Conservation (phyloP, 2,329 filamentous ascomycete species). For the Aspergillus tubingensis region DNA sequence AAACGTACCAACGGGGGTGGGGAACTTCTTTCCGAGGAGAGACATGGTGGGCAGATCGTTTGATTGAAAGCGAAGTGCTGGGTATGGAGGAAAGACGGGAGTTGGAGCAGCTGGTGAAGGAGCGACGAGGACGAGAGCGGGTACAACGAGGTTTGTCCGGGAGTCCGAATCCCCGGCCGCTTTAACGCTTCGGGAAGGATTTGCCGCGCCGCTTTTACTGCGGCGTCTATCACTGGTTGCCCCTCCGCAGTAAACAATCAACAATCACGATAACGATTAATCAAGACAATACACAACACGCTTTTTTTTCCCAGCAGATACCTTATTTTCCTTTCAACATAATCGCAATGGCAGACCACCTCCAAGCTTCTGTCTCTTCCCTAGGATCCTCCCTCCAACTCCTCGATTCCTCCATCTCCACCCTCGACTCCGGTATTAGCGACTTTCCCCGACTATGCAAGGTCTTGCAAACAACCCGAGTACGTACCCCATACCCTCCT, state of each 20-base stretch:
- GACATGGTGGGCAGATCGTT: conserved; percentile 63
- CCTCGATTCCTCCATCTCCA: conserved; percentile 64
- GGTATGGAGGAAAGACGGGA: conserved; percentile 22
- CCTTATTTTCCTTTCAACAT: not conserved
- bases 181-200: conserved; percentile 18
- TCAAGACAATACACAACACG: not conserved
- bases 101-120: conserved; percentile 33
- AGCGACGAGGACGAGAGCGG: conserved; percentile 34
- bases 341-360: conserved; percentile 45
- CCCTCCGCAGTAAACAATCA: conserved; percentile 30
- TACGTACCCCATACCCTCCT: conserved; percentile 37
- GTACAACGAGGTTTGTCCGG: conserved; percentile 44
- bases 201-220: conserved; percentile 33
- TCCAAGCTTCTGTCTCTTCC: conserved; percentile 62
- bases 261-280: conserved; percentile 3
- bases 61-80: conserved; percentile 30
- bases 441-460: conserved; percentile 65
- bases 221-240: conserved; percentile 19
- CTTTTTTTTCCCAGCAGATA: not conserved
- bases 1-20: conserved; percentile 72
- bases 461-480: conserved; percentile 64
- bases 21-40: conserved; percentile 83
- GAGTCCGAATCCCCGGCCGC: conserved; percentile 29
- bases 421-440: conserved; percentile 62
- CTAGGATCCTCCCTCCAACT: conserved; percentile 62